Conservation (phyloP, 768 basidiomycete species). For the Trametes punicea region DNA sequence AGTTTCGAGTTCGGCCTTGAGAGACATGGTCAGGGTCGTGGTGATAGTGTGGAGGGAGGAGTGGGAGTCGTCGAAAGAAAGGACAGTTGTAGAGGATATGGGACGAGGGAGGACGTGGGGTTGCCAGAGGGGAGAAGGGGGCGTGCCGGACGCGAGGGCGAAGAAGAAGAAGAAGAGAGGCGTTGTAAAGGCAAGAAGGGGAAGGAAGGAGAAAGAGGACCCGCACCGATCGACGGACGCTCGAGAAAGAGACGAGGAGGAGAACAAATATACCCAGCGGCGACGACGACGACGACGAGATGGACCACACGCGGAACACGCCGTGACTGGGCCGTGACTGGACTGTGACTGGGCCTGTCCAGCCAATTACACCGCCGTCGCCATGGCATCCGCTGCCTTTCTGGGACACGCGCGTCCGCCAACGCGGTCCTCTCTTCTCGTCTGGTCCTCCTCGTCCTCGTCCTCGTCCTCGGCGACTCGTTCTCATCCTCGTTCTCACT, state of each 20-base stretch:
- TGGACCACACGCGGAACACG: too few species aligned
- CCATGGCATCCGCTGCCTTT: neutral
- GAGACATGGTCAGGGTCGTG: constrained; percentile 32
- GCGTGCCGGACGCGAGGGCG: neutral
- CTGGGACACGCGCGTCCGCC: neutral
- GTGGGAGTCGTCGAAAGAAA: too few species aligned
- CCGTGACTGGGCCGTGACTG: neutral
- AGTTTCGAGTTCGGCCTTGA: constrained; percentile 65
- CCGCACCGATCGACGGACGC: neutral
- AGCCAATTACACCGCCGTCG: neutral
- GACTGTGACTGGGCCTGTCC: neutral
- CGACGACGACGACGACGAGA: too few species aligned
- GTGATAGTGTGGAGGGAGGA: neutral
- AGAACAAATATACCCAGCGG: neutral
- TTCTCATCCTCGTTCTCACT: neutral
- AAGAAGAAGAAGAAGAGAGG: neutral
- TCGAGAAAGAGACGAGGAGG: neutral
- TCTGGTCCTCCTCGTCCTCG: neutral
- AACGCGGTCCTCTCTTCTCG: neutral
- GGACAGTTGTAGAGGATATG: too few species aligned
- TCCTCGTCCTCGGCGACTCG: neutral
- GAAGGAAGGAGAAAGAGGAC: neutral
- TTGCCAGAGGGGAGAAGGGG: too few species aligned
- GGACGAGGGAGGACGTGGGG: too few species aligned
- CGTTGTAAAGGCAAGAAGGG: neutral